Conservation (phyloP, 495 filamentous ascomycete species). For the Elasticomyces elasticus region DNA sequence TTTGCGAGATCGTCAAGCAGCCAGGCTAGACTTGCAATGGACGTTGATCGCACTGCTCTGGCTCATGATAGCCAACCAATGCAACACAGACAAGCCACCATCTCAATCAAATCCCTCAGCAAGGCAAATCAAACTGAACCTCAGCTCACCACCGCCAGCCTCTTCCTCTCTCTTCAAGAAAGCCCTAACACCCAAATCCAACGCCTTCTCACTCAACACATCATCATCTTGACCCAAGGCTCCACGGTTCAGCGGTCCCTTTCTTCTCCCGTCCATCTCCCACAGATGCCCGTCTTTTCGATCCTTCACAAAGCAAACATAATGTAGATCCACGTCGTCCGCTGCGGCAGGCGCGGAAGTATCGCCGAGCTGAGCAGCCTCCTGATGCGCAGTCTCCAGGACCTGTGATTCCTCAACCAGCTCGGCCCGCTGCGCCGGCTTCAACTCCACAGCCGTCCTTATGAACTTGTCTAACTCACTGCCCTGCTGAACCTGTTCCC, state of each 20-base stretch:
- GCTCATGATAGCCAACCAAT: background rate
- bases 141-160: conserved; percentile 38
- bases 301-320: conserved; percentile 37
- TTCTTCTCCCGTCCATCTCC: conserved; percentile 41
- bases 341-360: conserved; percentile 31
- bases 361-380: conserved; percentile 30
- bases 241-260: conserved; percentile 66
- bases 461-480: conserved; percentile 24
- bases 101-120: conserved; percentile 34
- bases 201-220: conserved; percentile 54
- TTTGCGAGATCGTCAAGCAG: no score
- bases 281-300: conserved; percentile 31
- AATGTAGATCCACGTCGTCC: conserved; percentile 34
- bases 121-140: conserved; percentile 49
- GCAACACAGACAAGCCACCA: background rate
- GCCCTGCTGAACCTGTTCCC: conserved; percentile 29
- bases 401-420: conserved; percentile 33
- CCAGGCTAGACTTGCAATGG: background rate
- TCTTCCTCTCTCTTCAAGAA: conserved; percentile 45
- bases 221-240: conserved; percentile 52
- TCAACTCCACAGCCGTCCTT: conserved; percentile 35
- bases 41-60: background rate
- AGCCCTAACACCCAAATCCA: conserved; percentile 49
- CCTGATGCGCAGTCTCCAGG: conserved; percentile 33
- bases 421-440: conserved; percentile 30